Percentiles rank a stretch among this genome's conserved stretches.
Evolutionary conservation across 805 yeast genomes (phyloP).

Genomic region (Yarrowia yakushimensis): DNA sequence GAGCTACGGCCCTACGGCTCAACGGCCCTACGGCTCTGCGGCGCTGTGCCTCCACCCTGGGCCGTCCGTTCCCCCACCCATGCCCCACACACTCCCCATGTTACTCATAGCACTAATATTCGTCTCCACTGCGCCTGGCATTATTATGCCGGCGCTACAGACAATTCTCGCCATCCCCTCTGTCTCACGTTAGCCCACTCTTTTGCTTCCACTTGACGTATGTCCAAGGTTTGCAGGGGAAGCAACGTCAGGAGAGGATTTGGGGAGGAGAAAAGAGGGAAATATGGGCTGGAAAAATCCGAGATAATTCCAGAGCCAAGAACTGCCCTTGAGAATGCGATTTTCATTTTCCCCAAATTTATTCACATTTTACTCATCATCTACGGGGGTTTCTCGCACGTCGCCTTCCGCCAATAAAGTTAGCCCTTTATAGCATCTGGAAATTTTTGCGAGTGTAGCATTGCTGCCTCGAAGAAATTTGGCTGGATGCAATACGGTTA

Average conservation of each 20-base stretch:
- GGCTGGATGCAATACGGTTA: slow-evolving; percentile 14
- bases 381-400: not conserved
- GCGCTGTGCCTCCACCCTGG: not conserved
- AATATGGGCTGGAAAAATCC: not conserved
- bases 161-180: slow-evolving; percentile 18
- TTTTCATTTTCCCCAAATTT: not conserved
- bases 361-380: too few species aligned
- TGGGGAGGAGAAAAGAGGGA: not conserved
- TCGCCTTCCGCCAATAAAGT: not conserved
- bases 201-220: not conserved
- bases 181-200: slow-evolving; percentile 19
- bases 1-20: not conserved
- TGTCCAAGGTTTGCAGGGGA: slow-evolving; percentile 12
- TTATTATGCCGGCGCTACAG: slow-evolving; percentile 18
- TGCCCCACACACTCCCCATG: not conserved
- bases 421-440: slow-evolving; percentile 8
- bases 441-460: not conserved
- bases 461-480: slow-evolving; percentile 20
- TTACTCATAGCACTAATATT: not conserved
- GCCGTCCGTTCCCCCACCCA: too few species aligned
- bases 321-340: too few species aligned
- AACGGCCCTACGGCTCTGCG: too few species aligned
- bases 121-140: slow-evolving; percentile 8
- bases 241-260: not conserved
- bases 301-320: not conserved